Percentiles rank a stretch among this genome's conserved stretches.
These are phyloP conservation scores for Escallonia herrerae DNA, from an alignment of 129 eudicot species.

Conservation along the genomic window DNA sequence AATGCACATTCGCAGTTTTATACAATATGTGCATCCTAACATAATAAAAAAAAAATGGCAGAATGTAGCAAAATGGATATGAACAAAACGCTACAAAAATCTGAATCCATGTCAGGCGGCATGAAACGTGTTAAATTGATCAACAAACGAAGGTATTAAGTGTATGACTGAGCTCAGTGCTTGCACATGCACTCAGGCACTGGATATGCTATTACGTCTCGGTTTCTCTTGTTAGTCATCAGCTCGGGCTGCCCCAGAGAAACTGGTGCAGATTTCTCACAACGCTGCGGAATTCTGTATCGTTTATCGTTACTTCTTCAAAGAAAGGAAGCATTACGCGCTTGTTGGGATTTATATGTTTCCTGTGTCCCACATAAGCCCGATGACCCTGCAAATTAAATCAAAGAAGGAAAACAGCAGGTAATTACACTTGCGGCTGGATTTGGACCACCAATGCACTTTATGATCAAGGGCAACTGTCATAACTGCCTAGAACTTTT, in stretches of 20 bases:
- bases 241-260: slow-evolving; percentile 52
- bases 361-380: slow-evolving; percentile 74
- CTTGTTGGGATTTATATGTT: slow-evolving; percentile 46
- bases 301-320: slow-evolving; percentile 14
- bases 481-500: no score
- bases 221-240: slow-evolving; percentile 42
- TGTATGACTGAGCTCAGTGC: slow-evolving; percentile 19
- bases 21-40: no score
- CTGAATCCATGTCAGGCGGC: neutral
- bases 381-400: slow-evolving; percentile 47
- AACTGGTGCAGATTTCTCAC: slow-evolving; percentile 29
- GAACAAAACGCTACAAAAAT: no score
- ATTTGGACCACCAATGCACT: no score
- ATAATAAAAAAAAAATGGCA: no score
- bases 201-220: slow-evolving; percentile 61
- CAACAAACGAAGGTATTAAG: neutral
- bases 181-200: slow-evolving; percentile 85
- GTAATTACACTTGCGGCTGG: no score
- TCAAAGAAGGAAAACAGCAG: no score
- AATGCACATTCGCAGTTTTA: no score
- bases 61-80: neutral
- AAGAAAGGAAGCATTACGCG: slow-evolving; percentile 28
- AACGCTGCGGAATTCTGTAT: slow-evolving; percentile 8
- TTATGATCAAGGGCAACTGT: no score
- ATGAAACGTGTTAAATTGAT: no score